Evolutionary conservation across 1,284 basidiomycete species (phyloP).

Genomic region (Ganoderma lingzhi): DNA sequence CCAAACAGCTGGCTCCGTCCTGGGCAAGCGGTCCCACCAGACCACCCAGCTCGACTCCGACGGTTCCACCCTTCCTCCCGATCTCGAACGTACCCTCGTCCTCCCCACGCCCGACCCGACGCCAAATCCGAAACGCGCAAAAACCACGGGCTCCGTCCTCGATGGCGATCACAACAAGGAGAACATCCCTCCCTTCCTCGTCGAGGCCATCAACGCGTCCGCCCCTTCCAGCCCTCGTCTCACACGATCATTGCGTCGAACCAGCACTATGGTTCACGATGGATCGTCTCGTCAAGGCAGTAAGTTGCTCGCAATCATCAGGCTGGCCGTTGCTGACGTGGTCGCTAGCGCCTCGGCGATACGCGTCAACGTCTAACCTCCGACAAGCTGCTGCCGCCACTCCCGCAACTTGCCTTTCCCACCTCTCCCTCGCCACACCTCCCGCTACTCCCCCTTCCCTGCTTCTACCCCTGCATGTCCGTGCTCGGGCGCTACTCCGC

Average conservation of each 20-base stretch:
- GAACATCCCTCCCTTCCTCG: conserved; percentile 69
- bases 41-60: conserved; percentile 35
- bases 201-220: conserved; percentile 45
- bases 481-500: conserved; percentile 73
- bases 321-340: conserved; percentile 23
- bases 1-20: conserved; percentile 54
- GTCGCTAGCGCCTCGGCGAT: conserved; percentile 48
- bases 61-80: conserved; percentile 29
- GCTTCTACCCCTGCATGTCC: conserved; percentile 66
- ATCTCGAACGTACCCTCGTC: conserved; percentile 21
- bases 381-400: conserved; percentile 42
- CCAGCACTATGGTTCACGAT: conserved; percentile 51
- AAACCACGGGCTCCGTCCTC: conserved; percentile 51
- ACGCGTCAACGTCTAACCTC: conserved; percentile 56
- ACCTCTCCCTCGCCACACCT: conserved; percentile 61
- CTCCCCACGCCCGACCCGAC: conserved; percentile 67
- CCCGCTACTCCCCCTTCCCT: conserved; percentile 64
- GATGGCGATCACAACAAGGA: conserved; percentile 77
- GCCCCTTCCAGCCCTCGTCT: conserved; percentile 45
- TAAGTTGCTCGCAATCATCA: conserved; percentile 31
- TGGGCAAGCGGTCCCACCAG: conserved; percentile 65
- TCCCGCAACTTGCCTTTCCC: conserved; percentile 49
- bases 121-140: conserved; percentile 70
- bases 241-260: conserved; percentile 55
- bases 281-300: conserved; percentile 48